These are phyloP conservation scores for Ballota nigra DNA, from an alignment of 257 asterid genomes.

Conservation along the genomic window DNA sequence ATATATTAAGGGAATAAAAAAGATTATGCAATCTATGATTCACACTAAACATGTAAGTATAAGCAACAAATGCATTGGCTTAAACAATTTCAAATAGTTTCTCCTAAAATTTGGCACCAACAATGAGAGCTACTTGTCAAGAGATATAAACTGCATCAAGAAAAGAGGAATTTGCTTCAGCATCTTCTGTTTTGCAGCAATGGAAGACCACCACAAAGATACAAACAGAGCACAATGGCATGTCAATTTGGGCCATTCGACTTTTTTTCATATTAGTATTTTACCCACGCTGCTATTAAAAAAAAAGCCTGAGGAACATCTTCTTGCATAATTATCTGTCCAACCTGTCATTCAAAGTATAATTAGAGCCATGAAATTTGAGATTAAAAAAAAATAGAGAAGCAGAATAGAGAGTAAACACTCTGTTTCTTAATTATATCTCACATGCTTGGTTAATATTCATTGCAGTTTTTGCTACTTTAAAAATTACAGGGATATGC, in stretches of 20 bases:
- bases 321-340: constrained; percentile 97
- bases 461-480: constrained; percentile 9
- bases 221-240: not conserved
- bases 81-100: too few relatives aligned
- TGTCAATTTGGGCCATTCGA: constrained; percentile 15
- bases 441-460: not conserved
- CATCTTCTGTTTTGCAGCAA: not conserved
- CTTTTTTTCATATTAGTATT: constrained; percentile 12
- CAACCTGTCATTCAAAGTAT: constrained; percentile 57
- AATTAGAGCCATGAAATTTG: constrained; percentile 12
- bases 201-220: not conserved
- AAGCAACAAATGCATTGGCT: too few relatives aligned
- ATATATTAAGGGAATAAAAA: too few relatives aligned
- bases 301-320: constrained; percentile 98
- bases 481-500: not conserved
- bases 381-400: not conserved
- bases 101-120: constrained; percentile 97
- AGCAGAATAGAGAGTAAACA: not conserved
- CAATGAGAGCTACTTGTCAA: constrained; percentile 97
- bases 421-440: not conserved
- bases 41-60: too few relatives aligned
- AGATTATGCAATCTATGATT: too few relatives aligned
- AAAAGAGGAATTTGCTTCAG: constrained; percentile 18
- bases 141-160: constrained; percentile 75
- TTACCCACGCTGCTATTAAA: constrained; percentile 81